Evolutionary conservation across 2,329 filamentous ascomycete species (phyloP).

Genomic region (Thermothelomyces thermophilus): DNA sequence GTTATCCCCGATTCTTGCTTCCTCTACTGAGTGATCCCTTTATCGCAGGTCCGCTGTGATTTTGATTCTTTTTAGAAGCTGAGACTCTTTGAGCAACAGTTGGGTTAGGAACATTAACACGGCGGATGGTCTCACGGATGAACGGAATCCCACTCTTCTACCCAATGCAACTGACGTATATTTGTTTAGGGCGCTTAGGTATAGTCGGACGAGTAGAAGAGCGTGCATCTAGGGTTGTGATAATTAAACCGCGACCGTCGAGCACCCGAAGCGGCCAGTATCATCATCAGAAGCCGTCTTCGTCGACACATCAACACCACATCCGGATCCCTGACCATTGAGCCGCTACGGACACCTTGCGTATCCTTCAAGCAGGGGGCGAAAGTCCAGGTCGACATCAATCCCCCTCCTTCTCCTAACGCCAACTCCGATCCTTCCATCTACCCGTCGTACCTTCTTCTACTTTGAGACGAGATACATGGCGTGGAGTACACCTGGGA

Average conservation of each 20-base stretch:
- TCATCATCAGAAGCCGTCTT: too few relatives aligned
- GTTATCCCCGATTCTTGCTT: too few relatives aligned
- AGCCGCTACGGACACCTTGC: too few relatives aligned
- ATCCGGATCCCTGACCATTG: too few relatives aligned
- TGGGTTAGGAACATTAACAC: not conserved
- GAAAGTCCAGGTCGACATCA: not conserved
- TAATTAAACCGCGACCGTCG: not conserved
- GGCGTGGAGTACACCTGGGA: constrained; percentile 11
- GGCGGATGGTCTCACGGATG: not conserved
- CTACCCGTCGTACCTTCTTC: not conserved
- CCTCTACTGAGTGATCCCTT: not conserved
- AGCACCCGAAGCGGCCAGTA: not conserved
- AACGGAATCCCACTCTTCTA: not conserved
- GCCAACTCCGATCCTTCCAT: not conserved
- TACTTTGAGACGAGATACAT: constrained; percentile 9
- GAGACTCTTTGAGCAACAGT: too few relatives aligned
- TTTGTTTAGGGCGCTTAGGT: not conserved
- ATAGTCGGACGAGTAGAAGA: too few relatives aligned
- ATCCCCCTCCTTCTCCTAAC: not conserved
- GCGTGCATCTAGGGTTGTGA: not conserved
- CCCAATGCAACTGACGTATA: too few relatives aligned
- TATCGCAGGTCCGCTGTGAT: not conserved
- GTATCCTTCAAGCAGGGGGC: not conserved
- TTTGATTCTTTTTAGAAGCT: not conserved
- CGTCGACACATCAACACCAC: too few relatives aligned